These are phyloP conservation scores for Camelina laxa DNA, from an alignment of 345 rosid species.

Conservation along the genomic window DNA sequence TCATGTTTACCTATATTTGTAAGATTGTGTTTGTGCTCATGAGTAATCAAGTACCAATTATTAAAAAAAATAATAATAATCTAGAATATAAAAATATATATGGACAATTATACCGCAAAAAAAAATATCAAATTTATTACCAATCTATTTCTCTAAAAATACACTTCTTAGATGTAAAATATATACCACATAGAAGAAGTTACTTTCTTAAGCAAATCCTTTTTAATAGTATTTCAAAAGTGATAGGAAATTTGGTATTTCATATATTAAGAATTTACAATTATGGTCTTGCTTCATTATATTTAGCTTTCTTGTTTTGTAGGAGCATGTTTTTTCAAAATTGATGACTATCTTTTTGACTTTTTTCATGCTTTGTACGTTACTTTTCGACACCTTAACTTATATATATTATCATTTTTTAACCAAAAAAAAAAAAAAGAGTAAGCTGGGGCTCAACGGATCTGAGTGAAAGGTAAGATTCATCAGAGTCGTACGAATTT, in stretches of 20 bases:
- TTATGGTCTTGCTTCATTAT: neutral
- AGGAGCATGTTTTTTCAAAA: constrained; percentile 4
- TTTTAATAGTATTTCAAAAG: neutral
- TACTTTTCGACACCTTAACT: constrained; percentile 17
- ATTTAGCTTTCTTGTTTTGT: neutral
- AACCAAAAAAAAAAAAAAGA: neutral
- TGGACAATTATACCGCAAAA: neutral
- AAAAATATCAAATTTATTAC: neutral
- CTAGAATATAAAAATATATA: neutral
- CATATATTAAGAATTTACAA: neutral
- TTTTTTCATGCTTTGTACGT: constrained; percentile 16
- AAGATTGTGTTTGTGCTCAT: neutral
- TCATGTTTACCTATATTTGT: neutral
- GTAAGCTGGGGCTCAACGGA: neutral
- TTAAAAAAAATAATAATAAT: neutral
- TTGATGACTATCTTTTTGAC: constrained; percentile 32
- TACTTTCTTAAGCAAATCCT: neutral
- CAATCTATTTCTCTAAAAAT: neutral
- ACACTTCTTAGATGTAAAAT: neutral
- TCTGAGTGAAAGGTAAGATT: neutral
- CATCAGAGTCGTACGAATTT: neutral
- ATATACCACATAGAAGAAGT: neutral
- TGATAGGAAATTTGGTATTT: neutral
- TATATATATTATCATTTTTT: no score
- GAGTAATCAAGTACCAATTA: neutral